These are phyloP conservation scores for Porogramme epimiltina DNA, from an alignment of 1,284 basidiomycete genomes.

Conservation along the genomic window DNA sequence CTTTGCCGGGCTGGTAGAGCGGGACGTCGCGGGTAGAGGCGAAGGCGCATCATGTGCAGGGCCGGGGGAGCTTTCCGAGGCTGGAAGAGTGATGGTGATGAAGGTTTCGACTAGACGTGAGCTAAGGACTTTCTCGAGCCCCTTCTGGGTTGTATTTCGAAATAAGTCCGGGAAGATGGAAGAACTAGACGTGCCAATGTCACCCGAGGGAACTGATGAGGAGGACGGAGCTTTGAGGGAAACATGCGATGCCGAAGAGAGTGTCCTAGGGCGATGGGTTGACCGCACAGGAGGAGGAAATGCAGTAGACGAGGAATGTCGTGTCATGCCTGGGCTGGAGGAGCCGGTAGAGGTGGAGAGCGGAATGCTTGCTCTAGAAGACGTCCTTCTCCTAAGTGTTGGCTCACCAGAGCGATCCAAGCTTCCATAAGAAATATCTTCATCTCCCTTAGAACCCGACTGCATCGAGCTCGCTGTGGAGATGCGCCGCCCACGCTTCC, in stretches of 20 bases:
- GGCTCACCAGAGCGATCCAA: slow-evolving; percentile 14
- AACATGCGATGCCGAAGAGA: slow-evolving; percentile 49
- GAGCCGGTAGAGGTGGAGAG: slow-evolving; percentile 15
- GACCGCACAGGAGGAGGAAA: slow-evolving; percentile 28
- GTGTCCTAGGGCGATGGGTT: slow-evolving; percentile 47
- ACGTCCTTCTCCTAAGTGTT: slow-evolving; percentile 19
- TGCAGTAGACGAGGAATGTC: slow-evolving; percentile 18
- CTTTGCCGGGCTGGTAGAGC: slow-evolving; percentile 14
- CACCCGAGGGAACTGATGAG: slow-evolving; percentile 12
- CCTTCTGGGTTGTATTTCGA: slow-evolving; percentile 63
- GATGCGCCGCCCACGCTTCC: slow-evolving; percentile 59
- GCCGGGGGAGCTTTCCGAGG: slow-evolving; percentile 9
- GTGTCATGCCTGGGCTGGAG: slow-evolving; percentile 13
- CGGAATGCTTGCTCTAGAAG: slow-evolving; percentile 26
- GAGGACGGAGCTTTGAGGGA: slow-evolving; percentile 26
- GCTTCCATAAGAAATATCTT: slow-evolving; percentile 29
- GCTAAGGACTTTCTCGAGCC: slow-evolving; percentile 66
- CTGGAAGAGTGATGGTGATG: slow-evolving; percentile 53
- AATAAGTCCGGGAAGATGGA: slow-evolving; percentile 38
- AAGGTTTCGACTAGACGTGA: slow-evolving; percentile 84
- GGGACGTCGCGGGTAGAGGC: slow-evolving; percentile 11
- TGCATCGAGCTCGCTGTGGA: slow-evolving; percentile 58
- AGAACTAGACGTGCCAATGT: slow-evolving; percentile 23
- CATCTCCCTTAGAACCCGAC: slow-evolving; percentile 49
- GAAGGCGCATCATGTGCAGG: slow-evolving; percentile 7